Evolutionary conservation across 768 basidiomycete genomes (phyloP).

Genomic region (Gymnopilus dilepis): DNA sequence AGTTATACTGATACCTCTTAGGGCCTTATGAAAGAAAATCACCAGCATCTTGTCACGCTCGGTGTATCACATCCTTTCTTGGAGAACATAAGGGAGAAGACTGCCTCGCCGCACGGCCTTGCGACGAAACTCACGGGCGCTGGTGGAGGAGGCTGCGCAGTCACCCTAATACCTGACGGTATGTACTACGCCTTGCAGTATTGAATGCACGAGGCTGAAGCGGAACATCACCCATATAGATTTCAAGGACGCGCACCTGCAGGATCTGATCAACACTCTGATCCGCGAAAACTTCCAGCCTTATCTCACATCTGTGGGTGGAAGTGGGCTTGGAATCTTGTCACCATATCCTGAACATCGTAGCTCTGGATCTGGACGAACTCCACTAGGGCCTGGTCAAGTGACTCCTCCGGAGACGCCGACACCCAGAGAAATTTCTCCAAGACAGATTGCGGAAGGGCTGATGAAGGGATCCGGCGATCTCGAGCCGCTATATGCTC

Average conservation of each 20-base stretch:
- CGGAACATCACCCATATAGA: conserved; percentile 51
- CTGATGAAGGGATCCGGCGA: conserved; percentile 25
- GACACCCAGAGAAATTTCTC: conserved; percentile 32
- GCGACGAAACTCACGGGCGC: conserved; percentile 97
- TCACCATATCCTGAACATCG: conserved; percentile 59
- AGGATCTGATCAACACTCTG: conserved; percentile 64
- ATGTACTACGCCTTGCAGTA: conserved; percentile 29
- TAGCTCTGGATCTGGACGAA: conserved; percentile 34
- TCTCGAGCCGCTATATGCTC: conserved; percentile 40
- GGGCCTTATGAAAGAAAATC: conserved; percentile 90
- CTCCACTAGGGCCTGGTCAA: conserved; percentile 37
- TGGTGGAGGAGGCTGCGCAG: conserved; percentile 97
- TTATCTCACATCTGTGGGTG: conserved; percentile 93
- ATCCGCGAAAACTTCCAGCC: conserved; percentile 71
- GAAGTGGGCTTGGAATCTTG: conserved; percentile 88
- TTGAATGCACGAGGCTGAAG: conserved; percentile 27
- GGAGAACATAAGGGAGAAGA: conserved; percentile 80
- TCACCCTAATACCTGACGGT: conserved; percentile 96
- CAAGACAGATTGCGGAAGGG: conserved; percentile 27
- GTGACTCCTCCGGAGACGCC: conserved; percentile 59
- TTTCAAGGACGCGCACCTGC: conserved; percentile 64
- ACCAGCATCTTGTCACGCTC: conserved; percentile 79
- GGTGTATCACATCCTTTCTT: conserved; percentile 91
- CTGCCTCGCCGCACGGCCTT: conserved; percentile 68
- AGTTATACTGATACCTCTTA: conserved; percentile 35